Evolutionary conservation across 2,329 filamentous ascomycete genomes (phyloP).

Genomic region (Lecanicillium sp.): DNA sequence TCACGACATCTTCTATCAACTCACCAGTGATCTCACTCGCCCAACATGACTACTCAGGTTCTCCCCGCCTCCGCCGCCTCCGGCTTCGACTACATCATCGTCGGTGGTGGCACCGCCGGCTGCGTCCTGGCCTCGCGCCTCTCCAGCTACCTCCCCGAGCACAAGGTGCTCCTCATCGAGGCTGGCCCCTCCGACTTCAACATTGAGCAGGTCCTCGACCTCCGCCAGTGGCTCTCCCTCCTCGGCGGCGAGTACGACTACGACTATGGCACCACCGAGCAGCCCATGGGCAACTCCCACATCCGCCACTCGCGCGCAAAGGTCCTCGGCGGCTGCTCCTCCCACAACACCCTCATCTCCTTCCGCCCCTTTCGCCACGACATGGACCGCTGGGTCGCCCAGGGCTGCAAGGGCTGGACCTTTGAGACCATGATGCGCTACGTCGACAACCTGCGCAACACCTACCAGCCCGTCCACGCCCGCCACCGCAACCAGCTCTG

Average conservation of each 20-base stretch:
- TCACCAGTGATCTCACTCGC: not conserved
- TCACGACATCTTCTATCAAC: too few species aligned
- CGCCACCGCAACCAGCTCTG: constrained; percentile 85
- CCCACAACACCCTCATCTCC: constrained; percentile 88
- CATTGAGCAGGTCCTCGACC: constrained; percentile 77
- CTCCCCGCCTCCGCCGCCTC: constrained; percentile 56
- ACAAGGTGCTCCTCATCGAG: constrained; percentile 76
- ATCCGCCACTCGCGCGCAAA: constrained; percentile 90
- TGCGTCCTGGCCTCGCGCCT: constrained; percentile 77
- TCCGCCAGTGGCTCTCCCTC: constrained; percentile 80
- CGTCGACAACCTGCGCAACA: constrained; percentile 78
- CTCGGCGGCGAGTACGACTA: constrained; percentile 86
- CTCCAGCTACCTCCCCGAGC: constrained; percentile 75
- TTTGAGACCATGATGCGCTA: constrained; percentile 79
- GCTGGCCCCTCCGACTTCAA: constrained; percentile 84
- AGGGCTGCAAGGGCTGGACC: constrained; percentile 78
- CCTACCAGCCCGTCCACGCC: constrained; percentile 80
- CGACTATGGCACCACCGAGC: constrained; percentile 82
- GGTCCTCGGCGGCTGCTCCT: constrained; percentile 86
- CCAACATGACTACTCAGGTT: constrained; percentile 59
- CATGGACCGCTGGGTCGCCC: constrained; percentile 71
- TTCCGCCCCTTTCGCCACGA: constrained; percentile 90
- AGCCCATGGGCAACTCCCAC: constrained; percentile 85
- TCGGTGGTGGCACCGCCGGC: constrained; percentile 79
- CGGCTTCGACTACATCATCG: constrained; percentile 76